Evolutionary conservation across 2,329 filamentous ascomycete genomes (phyloP), one percentile per base, ranked within the genome.

Genomic region (Fusarium sp.): DNA sequence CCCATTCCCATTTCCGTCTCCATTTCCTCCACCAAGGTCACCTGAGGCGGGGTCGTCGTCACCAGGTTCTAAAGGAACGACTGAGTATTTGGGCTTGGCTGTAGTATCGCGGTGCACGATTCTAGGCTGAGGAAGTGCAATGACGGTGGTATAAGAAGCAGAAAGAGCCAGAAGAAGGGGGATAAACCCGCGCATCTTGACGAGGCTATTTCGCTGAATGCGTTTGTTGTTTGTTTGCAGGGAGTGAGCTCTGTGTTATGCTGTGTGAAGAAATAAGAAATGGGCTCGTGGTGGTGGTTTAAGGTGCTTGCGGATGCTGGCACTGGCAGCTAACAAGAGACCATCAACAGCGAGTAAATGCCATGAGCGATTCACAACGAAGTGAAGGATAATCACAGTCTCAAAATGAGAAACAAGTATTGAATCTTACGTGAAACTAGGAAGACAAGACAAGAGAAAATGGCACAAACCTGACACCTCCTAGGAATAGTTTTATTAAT

Each of bases 51-150:
- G 66, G 20, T 77, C 74, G 30, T 77, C 72, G 11, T 80, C 72
- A 22, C 74, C 77, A 6, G 82, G 82, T 56, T 83, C 82, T n/a
- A 84, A 72, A 20, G 82, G 82, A 10, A 85, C 82, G 36, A 85
- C 81, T 7, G 82, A 83, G 55, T 84, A 85, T 28, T 77, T 77
- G 5, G 82, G 82, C 55, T 79, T 79, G n/a, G 69, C 61, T 22
- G 66, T 58, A 15, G 63, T 54, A 6, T 74, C 78, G 26, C 81
- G 81, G 48, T 65, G 69, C 48, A 71, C 62, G 12, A 80, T 62
- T 35, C 62, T 70, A 10, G 72, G 71, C 32, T 73, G 79, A 15
- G 82, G 82, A 6, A 83, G 76, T 13, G 81, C 78, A 53, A 75
- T 58, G 48, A 75, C 66, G 14, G 68, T 71, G 45, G 79, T 73